Percentiles rank a stretch among this genome's conserved stretches.
These are phyloP conservation scores for Suillus cothurnatus DNA, from an alignment of 768 basidiomycete species.

Conservation along the genomic window DNA sequence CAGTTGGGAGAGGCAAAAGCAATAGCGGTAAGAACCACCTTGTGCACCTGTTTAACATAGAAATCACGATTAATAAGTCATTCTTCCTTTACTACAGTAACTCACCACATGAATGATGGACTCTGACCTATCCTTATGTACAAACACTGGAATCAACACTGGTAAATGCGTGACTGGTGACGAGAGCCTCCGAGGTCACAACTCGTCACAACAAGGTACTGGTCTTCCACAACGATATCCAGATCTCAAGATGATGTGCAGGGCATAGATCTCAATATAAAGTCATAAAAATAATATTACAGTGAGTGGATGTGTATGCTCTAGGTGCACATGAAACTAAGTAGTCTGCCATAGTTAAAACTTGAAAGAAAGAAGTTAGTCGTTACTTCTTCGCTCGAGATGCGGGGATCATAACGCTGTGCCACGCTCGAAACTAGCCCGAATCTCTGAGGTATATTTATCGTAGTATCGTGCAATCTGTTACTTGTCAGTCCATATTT, in stretches of 20 bases:
- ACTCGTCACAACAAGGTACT: background rate
- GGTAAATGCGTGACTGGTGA: background rate
- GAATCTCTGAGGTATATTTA: constrained; percentile 95
- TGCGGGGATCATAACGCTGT: constrained; percentile 65
- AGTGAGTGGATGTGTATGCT: background rate
- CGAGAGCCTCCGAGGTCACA: background rate
- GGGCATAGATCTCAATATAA: background rate
- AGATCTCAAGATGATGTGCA: background rate
- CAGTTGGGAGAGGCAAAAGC: constrained; percentile 76
- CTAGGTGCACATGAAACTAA: background rate
- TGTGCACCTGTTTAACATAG: constrained; percentile 62
- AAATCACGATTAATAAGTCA: constrained; percentile 2
- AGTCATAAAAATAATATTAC: background rate
- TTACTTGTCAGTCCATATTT: constrained; percentile 8
- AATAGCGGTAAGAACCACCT: constrained; percentile 83
- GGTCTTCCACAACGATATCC: background rate
- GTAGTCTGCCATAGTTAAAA: background rate
- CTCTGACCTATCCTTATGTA: background rate
- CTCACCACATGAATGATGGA: constrained; percentile 60
- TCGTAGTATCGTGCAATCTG: constrained; percentile 95
- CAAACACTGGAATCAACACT: background rate
- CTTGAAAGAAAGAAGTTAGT: background rate
- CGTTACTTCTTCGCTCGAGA: background rate
- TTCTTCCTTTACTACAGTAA: constrained; percentile 17
- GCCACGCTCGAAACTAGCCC: constrained; percentile 96